phyloP scores from a whole-genome alignment of 345 rosid species.

The Moricandia moricandioides region DNA sequence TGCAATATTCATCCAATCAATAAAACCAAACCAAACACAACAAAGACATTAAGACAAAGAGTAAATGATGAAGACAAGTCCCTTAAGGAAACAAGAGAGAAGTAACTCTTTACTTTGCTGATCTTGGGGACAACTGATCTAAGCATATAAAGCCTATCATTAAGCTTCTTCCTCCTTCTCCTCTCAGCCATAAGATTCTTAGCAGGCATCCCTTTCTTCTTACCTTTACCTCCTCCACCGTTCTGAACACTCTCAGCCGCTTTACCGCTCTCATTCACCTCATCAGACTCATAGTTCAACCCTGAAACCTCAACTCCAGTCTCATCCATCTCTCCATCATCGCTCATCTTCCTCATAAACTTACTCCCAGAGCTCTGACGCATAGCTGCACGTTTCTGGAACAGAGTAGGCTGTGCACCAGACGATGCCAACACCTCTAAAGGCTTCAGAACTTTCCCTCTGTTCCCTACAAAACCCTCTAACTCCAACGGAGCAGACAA shows the following conservation, averaged over 20 bases:
- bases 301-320: slow-evolving; percentile 57
- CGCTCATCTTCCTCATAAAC: slow-evolving; percentile 38
- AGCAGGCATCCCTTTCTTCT: slow-evolving; percentile 91
- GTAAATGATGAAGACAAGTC: too few species aligned
- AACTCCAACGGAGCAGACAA: slow-evolving; percentile 39
- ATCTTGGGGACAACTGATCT: slow-evolving; percentile 98
- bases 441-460: slow-evolving; percentile 50
- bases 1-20: slow-evolving; percentile 35
- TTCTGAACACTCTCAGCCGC: slow-evolving; percentile 49
- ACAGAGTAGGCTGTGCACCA: slow-evolving; percentile 67
- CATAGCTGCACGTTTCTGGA: slow-evolving; percentile 74
- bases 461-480: slow-evolving; percentile 44
- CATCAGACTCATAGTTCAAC: slow-evolving; percentile 80
- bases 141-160: slow-evolving; percentile 94
- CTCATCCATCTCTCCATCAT: slow-evolving; percentile 48
- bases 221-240: slow-evolving; percentile 56
- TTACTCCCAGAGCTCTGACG: slow-evolving; percentile 43
- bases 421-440: slow-evolving; percentile 55
- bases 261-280: slow-evolving; percentile 43
- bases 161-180: slow-evolving; percentile 94
- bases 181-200: slow-evolving; percentile 98
- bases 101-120: slow-evolving; percentile 66
- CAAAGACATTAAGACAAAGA: background rate
- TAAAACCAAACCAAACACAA: background rate
- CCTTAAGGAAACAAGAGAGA: slow-evolving; percentile 16